Base-by-base conservation (phyloP, 208 protist genomes). In the Leishmania lainsoni region DNA sequence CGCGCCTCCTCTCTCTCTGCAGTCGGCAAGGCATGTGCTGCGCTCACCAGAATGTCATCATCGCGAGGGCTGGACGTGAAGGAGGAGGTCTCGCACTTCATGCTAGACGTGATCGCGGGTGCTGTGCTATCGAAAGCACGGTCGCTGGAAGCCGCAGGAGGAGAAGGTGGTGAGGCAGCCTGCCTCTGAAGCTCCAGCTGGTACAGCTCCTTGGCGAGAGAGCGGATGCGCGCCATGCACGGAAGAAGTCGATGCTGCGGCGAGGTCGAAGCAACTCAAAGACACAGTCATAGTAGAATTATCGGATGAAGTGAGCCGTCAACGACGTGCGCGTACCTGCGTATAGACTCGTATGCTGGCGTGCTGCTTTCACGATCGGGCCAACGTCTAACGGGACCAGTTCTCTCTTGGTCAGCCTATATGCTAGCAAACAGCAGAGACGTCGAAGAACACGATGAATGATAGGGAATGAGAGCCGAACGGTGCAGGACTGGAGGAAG, bases 171-270 rank as follows among this genome's bases (percentile, higher is more conserved):
- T 29, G 63, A 65, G 48, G 81, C 42, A 42, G 20, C 26, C 73
- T 83, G 80, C 74, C 75, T 85, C 39, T 80, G 80, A 61, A 69
- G 72, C 75, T 82, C 81, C n/a, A 85, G 48, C 16, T 85, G 77
- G 75, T 56, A 76, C 32, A 88, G 78, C 52, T 88, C 85, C 81
- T 86, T 86, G 22, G 80, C 85, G 51, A 88, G 85, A 3, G 80
- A 83, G 35, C 81, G 80, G 5, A 88, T 48, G 68, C 68, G 84
- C 59, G 48, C 79, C 80, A 84, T 87, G 42, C 65, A 32, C 48
- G 42, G 22, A 0, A 32, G 8, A 73, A 22, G 39, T 29, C 26
- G 20, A 29, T 49, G 20, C 20, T 51, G 68, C 68, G 39, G 45
- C 52, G 68, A 22, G 12, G 45, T 73, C 68, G 42, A 12, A 52